A percentile compares a stretch with the other conserved stretches of the same genome.
These are phyloP conservation scores for Yamadazyma nakazawae DNA, from an alignment of 805 yeast genomes.

Conservation along the genomic window DNA sequence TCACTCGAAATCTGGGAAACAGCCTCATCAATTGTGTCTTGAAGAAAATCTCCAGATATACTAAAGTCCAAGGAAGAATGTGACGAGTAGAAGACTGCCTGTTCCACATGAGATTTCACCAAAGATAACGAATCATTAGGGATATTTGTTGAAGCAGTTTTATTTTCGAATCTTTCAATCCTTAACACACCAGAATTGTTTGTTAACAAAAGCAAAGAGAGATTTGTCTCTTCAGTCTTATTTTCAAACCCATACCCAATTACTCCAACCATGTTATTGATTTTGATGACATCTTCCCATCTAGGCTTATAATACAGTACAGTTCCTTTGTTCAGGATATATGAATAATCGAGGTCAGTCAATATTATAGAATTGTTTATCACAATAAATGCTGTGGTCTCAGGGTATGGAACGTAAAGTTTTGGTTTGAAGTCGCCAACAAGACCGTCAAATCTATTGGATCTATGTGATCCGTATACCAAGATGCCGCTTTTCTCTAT, in stretches of 20 bases:
- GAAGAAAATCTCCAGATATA: conserved; percentile 24
- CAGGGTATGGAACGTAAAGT: conserved; percentile 56
- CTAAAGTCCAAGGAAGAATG: conserved; percentile 45
- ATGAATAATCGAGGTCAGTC: conserved; percentile 51
- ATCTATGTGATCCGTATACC: conserved; percentile 62
- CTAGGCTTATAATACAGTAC: conserved; percentile 39
- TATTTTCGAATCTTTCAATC: conserved; percentile 43
- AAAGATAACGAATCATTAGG: conserved; percentile 24
- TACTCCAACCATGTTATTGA: conserved; percentile 51
- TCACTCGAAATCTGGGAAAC: conserved; percentile 50
- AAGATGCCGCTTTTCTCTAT: conserved; percentile 49
- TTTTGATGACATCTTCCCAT: conserved; percentile 79
- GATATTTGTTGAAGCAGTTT: neutral
- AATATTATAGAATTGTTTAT: conserved; percentile 61
- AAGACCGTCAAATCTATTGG: conserved; percentile 40
- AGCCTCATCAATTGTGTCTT: conserved; percentile 28
- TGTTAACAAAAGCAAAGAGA: conserved; percentile 48
- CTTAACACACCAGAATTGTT: conserved; percentile 59
- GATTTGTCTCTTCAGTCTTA: conserved; percentile 26
- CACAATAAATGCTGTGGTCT: conserved; percentile 57
- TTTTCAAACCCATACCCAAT: conserved; percentile 60
- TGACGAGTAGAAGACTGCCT: conserved; percentile 68
- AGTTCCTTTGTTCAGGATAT: conserved; percentile 19
- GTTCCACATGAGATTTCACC: conserved; percentile 74
- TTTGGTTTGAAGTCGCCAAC: conserved; percentile 33